phyloP scores from a whole-genome alignment of 208 protist genomes.

The Trichomonas tenax region DNA sequence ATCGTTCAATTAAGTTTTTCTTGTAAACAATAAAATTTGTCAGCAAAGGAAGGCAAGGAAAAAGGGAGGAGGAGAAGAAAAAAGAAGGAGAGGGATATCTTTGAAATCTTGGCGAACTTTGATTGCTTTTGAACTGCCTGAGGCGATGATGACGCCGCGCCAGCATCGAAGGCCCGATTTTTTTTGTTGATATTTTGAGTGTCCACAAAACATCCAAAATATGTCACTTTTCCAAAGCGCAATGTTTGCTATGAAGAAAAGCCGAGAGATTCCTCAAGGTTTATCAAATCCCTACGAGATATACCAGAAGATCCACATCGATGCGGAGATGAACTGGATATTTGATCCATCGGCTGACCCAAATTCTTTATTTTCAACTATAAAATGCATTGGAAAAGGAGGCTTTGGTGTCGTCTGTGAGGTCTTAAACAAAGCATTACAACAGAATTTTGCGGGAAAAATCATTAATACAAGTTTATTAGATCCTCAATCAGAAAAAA shows the following conservation, averaged over 20 bases:
- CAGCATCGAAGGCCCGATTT: no score
- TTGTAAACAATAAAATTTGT: no score
- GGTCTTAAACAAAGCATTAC: neutral
- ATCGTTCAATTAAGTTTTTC: no score
- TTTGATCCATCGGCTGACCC: neutral
- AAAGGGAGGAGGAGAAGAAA: no score
- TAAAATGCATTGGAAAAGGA: conserved; percentile 7
- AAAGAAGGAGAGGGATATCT: no score
- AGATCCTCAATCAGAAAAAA: neutral
- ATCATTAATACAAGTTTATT: neutral
- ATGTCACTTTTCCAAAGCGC: no score
- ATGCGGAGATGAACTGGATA: neutral
- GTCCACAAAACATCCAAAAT: no score
- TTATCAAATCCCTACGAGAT: neutral
- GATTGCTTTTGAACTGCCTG: no score
- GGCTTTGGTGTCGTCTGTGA: neutral
- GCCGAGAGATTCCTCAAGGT: neutral
- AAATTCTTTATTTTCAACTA: neutral
- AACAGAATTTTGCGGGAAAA: neutral
- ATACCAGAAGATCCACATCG: neutral
- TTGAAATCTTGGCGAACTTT: no score
- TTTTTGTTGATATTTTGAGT: no score
- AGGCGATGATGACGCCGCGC: no score
- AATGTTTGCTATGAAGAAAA: neutral
- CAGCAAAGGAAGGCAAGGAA: no score